These are phyloP conservation scores for Linum tenue DNA, from an alignment of 345 rosid genomes.

Conservation along the genomic window DNA sequence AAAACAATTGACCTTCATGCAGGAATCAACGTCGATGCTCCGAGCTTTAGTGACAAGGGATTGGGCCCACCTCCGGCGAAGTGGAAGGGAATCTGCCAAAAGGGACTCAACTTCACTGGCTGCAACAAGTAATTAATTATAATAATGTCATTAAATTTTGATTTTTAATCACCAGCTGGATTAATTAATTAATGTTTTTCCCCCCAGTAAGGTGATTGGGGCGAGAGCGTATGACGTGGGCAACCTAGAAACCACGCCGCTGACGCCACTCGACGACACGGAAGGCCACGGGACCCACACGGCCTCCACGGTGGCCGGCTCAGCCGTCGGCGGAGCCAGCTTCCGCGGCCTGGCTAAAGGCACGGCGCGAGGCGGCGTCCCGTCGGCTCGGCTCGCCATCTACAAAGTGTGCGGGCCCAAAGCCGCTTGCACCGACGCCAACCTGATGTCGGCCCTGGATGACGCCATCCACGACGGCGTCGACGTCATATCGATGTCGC, in stretches of 20 bases:
- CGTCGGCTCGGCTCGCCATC: not conserved
- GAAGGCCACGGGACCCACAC: conserved; percentile 87
- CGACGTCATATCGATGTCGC: not conserved
- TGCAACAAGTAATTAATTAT: conserved; percentile 61
- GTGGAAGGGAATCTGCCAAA: conserved; percentile 77
- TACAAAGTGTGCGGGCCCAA: not conserved
- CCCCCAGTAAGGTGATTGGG: conserved; percentile 67
- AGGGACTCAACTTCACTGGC: conserved; percentile 55
- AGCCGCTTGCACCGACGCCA: not conserved
- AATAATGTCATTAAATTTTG: conserved; percentile 11
- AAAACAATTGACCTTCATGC: not conserved
- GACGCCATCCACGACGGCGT: not conserved
- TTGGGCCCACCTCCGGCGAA: conserved; percentile 39
- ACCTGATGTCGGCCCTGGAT: not conserved
- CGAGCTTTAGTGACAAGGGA: conserved; percentile 33
- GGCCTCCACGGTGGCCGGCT: conserved; percentile 61
- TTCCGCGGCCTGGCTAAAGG: conserved; percentile 9
- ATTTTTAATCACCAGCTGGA: not conserved
- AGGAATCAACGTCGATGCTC: conserved; percentile 40
- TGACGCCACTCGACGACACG: conserved; percentile 56
- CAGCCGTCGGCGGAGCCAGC: conserved; percentile 43
- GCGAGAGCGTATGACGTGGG: conserved; percentile 50
- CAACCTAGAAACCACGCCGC: not conserved
- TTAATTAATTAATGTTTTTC: not conserved
- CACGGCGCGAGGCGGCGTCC: not conserved